Percentiles rank a stretch among this genome's conserved stretches.
These are phyloP conservation scores for Aspergillaceae sp. DNA, from an alignment of 2,329 filamentous ascomycete genomes.

Conservation along the genomic window DNA sequence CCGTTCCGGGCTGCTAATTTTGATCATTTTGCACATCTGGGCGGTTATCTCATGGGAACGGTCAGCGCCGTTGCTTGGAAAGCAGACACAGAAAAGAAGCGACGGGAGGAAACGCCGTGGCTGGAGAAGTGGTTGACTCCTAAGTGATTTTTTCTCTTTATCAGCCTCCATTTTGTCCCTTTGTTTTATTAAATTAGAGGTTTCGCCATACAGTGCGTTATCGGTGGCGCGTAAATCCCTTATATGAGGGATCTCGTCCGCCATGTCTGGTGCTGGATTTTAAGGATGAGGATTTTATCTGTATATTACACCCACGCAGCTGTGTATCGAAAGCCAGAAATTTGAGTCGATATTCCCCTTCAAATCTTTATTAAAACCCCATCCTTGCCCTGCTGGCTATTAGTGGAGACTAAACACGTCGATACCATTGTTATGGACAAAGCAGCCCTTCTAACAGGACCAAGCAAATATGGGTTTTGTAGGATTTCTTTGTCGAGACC, in stretches of 20 bases:
- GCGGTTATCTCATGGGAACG: conserved; percentile 32
- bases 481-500: background rate
- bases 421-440: too few relatives aligned
- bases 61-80: conserved; percentile 10
- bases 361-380: too few relatives aligned
- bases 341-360: too few relatives aligned
- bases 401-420: too few relatives aligned
- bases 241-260: background rate
- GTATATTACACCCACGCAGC: too few relatives aligned
- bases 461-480: too few relatives aligned
- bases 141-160: background rate
- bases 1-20: conserved; percentile 25
- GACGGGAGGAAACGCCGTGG: conserved; percentile 10
- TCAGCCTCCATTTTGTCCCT: background rate
- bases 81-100: conserved; percentile 7
- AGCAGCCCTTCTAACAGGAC: too few relatives aligned
- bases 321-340: too few relatives aligned
- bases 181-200: background rate
- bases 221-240: background rate
- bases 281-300: too few relatives aligned
- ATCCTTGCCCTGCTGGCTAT: too few relatives aligned
- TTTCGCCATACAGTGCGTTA: too few relatives aligned
- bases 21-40: conserved; percentile 36
- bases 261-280: background rate
- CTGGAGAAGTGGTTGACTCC: conserved; percentile 4